Evolutionary conservation across 2,329 filamentous ascomycete genomes (phyloP), one percentile per base, ranked within the genome.

Genomic region (Colletotrichum noveboracense): DNA sequence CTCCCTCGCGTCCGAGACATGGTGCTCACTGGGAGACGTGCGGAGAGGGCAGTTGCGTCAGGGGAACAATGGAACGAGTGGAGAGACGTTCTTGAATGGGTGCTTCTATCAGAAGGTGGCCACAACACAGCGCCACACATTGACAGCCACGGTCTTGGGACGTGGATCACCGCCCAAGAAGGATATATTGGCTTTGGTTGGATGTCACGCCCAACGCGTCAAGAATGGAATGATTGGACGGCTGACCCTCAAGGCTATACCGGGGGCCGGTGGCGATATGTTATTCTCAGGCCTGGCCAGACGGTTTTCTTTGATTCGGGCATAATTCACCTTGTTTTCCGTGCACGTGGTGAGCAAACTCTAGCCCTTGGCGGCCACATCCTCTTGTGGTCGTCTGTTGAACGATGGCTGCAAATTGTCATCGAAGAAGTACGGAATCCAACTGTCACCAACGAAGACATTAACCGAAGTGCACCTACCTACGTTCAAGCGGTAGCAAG

Each of bases 301-400:
- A 82, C 83, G 3, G 79, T 85, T 13, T 84, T 82, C 68, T 84
- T 85, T 71, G 73, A 78, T 48, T 80, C 81, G 21, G 83, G 83
- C 67, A 84, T 81, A 8, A 81, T 85, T 60, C 82, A 85, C 76
- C 82, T 82, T 67, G 82, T 85, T 4, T 84, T 84, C 66, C 79
- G 82, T 56, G 67, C 78, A 61, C 78, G 78, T 30, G 61, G 64
- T 16, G 70, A 75, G 61, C 79, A 81, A 69, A 84, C 82, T 21
- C 76, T 84, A 10, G 83, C 82, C 14, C 78, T 84, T 21, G 81
- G 82, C 4, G 21, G 43, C 18, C n/a, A 52, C n/a, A 52, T 52
- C 43, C 43, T 52, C 43, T 5, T 2, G 9, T 52, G n/a, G 43
- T 52, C n/a, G n/a, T 52, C 43, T 52, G 4, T 52, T 52, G n/a